Percentiles rank a stretch among this genome's conserved stretches.
These are phyloP conservation scores for Leavenworthia alabamica DNA, from an alignment of 345 rosid genomes.

Conservation along the genomic window DNA sequence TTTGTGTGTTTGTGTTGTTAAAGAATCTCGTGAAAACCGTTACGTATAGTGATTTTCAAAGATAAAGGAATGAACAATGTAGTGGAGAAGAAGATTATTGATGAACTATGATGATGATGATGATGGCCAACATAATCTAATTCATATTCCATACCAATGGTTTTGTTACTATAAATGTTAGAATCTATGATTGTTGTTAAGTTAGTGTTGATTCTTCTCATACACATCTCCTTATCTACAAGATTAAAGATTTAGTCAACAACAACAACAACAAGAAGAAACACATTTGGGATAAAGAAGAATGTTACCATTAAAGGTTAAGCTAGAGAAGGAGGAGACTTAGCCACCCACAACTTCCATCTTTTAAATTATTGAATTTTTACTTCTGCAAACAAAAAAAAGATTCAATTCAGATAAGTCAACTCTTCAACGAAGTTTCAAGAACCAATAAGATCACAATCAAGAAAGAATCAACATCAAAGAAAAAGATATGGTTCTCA, in stretches of 20 bases:
- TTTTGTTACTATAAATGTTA: constrained; percentile 12
- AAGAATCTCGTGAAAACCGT: constrained; percentile 71
- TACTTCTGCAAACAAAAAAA: constrained; percentile 31
- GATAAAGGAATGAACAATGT: constrained; percentile 72
- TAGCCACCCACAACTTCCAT: constrained; percentile 82
- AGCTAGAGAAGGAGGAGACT: constrained; percentile 26
- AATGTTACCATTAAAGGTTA: constrained; percentile 46
- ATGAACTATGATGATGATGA: constrained; percentile 47
- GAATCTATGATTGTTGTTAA: constrained; percentile 18
- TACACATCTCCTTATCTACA: constrained; percentile 54
- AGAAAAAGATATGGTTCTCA: constrained; percentile 12
- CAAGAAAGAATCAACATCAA: background rate
- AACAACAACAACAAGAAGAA: background rate
- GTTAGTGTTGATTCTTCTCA: constrained; percentile 34
- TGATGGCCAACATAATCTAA: constrained; percentile 50
- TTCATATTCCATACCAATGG: constrained; percentile 73
- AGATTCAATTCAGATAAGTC: constrained; percentile 9
- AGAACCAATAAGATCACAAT: constrained; percentile 23
- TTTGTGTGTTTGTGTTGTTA: constrained; percentile 26
- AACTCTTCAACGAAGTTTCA: constrained; percentile 8
- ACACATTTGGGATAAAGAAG: background rate
- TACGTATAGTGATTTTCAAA: constrained; percentile 74
- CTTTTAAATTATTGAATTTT: constrained; percentile 4
- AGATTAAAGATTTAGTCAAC: background rate
- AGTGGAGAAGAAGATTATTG: constrained; percentile 54